phyloP scores from a whole-genome alignment of 345 rosid species.

The Murraya paniculata region DNA sequence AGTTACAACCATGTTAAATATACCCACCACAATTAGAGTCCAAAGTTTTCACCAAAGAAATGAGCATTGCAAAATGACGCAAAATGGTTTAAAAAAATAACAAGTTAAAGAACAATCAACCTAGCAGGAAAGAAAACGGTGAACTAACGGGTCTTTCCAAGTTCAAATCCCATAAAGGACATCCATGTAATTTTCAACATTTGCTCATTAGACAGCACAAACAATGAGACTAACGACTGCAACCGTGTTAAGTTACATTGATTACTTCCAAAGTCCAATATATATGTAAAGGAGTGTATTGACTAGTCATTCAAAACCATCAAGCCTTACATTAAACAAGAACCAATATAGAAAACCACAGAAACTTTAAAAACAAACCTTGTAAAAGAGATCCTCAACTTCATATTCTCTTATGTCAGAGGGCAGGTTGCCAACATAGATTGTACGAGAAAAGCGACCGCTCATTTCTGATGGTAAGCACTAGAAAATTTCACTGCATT shows the following conservation, averaged over 20 bases:
- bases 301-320: not conserved
- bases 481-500: conserved; percentile 35
- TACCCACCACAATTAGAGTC: not conserved
- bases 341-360: not conserved
- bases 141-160: not conserved
- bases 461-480: conserved; percentile 59
- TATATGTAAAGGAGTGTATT: not conserved
- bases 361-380: conserved; percentile 46
- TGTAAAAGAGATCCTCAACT: conserved; percentile 92
- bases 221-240: not conserved
- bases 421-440: conserved; percentile 97
- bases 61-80: not conserved
- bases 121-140: not conserved
- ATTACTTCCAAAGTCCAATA: not conserved
- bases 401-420: conserved; percentile 80
- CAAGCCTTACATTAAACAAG: not conserved
- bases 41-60: not conserved
- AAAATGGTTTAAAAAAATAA: not conserved
- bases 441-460: conserved; percentile 93
- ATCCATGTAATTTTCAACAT: not conserved
- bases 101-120: not conserved
- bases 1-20: not conserved
- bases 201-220: not conserved
- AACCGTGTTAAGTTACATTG: not conserved
- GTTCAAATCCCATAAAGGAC: not conserved